Percentiles rank a stretch among this genome's conserved stretches.
These are phyloP conservation scores for Entoloma clypeatum DNA, from an alignment of 1,284 basidiomycete genomes.

Conservation along the genomic window DNA sequence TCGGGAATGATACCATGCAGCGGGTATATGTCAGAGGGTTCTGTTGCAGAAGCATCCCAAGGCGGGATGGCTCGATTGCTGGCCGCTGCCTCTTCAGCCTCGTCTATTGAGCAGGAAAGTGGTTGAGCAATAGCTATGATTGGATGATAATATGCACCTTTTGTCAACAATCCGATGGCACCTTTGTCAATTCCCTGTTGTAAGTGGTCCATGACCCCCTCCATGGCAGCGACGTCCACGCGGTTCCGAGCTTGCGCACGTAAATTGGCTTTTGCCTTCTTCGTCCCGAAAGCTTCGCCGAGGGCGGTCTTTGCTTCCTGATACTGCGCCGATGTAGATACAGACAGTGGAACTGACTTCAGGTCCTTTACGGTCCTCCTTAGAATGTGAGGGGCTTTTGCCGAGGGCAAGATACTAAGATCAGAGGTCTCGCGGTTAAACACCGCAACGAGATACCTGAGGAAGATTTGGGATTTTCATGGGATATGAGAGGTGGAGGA, in stretches of 20 bases:
- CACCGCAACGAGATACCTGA: slow-evolving; percentile 64
- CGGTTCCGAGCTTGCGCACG: slow-evolving; percentile 82
- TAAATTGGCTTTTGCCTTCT: slow-evolving; percentile 86
- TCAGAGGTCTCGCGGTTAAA: slow-evolving; percentile 70
- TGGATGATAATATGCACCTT: slow-evolving; percentile 50
- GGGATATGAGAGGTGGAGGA: background rate
- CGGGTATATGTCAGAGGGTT: slow-evolving; percentile 73
- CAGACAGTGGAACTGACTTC: slow-evolving; percentile 59
- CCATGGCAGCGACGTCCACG: slow-evolving; percentile 83
- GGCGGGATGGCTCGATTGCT: slow-evolving; percentile 70
- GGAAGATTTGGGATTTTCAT: slow-evolving; percentile 3
- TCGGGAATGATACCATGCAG: slow-evolving; percentile 75
- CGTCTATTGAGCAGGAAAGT: slow-evolving; percentile 40
- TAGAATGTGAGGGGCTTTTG: slow-evolving; percentile 65
- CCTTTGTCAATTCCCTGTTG: slow-evolving; percentile 77
- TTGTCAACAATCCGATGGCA: slow-evolving; percentile 61
- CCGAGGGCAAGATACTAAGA: slow-evolving; percentile 63
- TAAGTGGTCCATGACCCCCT: slow-evolving; percentile 72
- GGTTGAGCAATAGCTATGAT: too few relatives aligned
- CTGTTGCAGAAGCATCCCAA: slow-evolving; percentile 60
- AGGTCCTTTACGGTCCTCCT: slow-evolving; percentile 79
- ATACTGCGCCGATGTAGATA: slow-evolving; percentile 50
- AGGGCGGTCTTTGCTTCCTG: slow-evolving; percentile 70
- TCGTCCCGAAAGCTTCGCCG: slow-evolving; percentile 89
- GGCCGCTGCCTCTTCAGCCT: slow-evolving; percentile 60